Conservation (phyloP, 202 grass and related monocot genomes). For the Brachypodium distachyon region DNA sequence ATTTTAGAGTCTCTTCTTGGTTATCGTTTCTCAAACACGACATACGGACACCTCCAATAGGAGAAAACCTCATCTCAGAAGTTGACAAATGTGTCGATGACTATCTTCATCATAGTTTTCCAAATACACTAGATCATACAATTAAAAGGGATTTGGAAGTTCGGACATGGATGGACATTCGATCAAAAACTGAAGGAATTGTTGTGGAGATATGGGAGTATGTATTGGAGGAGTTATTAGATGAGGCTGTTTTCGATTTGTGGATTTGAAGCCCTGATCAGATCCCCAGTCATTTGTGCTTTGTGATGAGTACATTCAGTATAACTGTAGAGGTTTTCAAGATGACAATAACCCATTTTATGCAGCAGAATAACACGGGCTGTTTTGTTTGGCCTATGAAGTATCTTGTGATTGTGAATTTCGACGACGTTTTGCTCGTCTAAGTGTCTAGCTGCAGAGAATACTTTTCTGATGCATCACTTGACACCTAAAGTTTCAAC, state of each 20-base stretch:
- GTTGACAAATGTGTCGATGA: conserved; percentile 42
- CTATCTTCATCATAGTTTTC: conserved; percentile 39
- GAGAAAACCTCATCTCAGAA: conserved; percentile 57
- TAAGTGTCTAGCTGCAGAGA: conserved; percentile 12
- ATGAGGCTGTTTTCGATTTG: conserved; percentile 72
- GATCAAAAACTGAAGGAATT: conserved; percentile 47
- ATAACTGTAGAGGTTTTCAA: conserved; percentile 25
- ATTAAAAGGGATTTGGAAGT: conserved; percentile 53
- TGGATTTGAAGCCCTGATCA: conserved; percentile 53
- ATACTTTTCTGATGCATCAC: background rate
- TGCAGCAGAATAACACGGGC: conserved; percentile 27
- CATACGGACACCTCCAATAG: conserved; percentile 25
- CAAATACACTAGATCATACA: conserved; percentile 53
- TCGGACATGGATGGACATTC: conserved; percentile 52
- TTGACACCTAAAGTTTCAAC: background rate
- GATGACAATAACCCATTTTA: conserved; percentile 42
- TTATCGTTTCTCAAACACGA: conserved; percentile 45
- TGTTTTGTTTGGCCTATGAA: conserved; percentile 5
- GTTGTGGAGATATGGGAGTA: conserved; percentile 57
- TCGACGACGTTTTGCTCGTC: background rate
- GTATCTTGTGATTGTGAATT: conserved; percentile 9
- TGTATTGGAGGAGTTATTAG: conserved; percentile 71
- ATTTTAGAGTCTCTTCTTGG: conserved; percentile 55
- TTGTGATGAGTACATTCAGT: conserved; percentile 25
- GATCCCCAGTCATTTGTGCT: background rate